These are phyloP conservation scores for Pseudogymnoascus sp. DNA, from an alignment of 2,329 filamentous ascomycete species.

Conservation along the genomic window DNA sequence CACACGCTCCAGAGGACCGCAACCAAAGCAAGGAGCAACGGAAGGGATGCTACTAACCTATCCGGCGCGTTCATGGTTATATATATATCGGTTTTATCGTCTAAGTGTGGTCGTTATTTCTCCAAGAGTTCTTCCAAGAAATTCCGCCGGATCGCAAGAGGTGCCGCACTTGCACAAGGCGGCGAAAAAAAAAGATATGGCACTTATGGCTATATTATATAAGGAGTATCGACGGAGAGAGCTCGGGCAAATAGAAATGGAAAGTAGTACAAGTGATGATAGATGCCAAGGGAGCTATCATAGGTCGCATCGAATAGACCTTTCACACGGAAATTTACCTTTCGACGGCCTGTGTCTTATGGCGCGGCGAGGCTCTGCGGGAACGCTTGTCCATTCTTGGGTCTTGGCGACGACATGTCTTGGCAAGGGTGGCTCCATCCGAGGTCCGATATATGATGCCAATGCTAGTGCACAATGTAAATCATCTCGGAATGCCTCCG, in stretches of 20 bases:
- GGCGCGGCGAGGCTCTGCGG: background rate
- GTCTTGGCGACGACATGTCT: background rate
- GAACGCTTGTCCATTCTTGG: slow-evolving; percentile 9
- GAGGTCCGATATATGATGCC: background rate
- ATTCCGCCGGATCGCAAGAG: background rate
- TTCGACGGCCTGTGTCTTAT: background rate
- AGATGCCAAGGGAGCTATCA: background rate
- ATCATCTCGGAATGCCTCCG: background rate
- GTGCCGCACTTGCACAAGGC: background rate
- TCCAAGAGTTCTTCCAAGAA: background rate
- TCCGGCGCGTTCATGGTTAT: slow-evolving; percentile 43
- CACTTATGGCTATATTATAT: background rate
- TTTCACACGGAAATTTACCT: slow-evolving; percentile 1
- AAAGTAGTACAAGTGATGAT: background rate
- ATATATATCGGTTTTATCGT: slow-evolving; percentile 5
- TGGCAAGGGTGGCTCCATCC: background rate
- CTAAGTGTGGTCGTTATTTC: background rate
- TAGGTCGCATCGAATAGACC: slow-evolving; percentile 1
- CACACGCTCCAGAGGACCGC: background rate
- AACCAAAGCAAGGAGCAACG: slow-evolving; percentile 11
- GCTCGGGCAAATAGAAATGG: background rate
- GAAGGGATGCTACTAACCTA: slow-evolving; percentile 33
- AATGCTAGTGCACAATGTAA: background rate
- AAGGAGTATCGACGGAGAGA: background rate
- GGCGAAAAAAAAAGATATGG: background rate